phyloP scores from a whole-genome alignment of 2,329 filamentous ascomycete genomes.

The Epichloe uncinata region DNA sequence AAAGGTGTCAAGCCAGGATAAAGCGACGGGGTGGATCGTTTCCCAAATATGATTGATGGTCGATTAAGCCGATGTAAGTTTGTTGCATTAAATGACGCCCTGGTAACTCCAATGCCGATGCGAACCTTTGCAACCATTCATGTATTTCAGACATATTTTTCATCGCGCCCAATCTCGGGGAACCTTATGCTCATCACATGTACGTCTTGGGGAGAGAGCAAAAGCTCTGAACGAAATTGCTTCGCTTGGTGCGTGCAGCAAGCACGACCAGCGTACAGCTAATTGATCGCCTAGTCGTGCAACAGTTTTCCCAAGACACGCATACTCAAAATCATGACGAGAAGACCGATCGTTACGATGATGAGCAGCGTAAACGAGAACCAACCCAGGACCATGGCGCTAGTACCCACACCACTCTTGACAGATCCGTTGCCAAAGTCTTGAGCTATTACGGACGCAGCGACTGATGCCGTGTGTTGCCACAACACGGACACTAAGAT shows the following conservation, averaged over 20 bases:
- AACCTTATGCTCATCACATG: conserved; percentile 9
- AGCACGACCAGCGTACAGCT: background rate
- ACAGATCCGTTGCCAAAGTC: conserved; percentile 86
- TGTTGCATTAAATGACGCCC: conserved; percentile 8
- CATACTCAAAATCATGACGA: conserved; percentile 96
- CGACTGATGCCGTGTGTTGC: conserved; percentile 94
- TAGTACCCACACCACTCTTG: conserved; percentile 76
- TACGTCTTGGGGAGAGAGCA: background rate
- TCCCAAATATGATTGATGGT: conserved; percentile 20
- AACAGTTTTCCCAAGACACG: conserved; percentile 55
- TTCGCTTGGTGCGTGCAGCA: background rate
- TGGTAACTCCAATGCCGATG: conserved; percentile 23
- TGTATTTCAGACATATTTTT: conserved; percentile 4
- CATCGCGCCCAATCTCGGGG: conserved; percentile 3
- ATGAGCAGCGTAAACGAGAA: conserved; percentile 90
- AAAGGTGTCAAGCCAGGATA: too few species aligned
- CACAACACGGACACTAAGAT: conserved; percentile 65
- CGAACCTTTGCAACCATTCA: conserved; percentile 6
- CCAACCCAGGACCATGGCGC: conserved; percentile 95
- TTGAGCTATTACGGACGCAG: conserved; percentile 84
- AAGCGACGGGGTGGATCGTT: background rate
- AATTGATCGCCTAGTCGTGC: conserved; percentile 7
- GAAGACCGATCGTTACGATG: conserved; percentile 83
- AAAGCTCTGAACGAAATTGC: background rate
- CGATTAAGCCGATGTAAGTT: too few species aligned